These are phyloP conservation scores for Xylaria sp. DNA, from an alignment of 2,329 filamentous ascomycete species.

Conservation along the genomic window DNA sequence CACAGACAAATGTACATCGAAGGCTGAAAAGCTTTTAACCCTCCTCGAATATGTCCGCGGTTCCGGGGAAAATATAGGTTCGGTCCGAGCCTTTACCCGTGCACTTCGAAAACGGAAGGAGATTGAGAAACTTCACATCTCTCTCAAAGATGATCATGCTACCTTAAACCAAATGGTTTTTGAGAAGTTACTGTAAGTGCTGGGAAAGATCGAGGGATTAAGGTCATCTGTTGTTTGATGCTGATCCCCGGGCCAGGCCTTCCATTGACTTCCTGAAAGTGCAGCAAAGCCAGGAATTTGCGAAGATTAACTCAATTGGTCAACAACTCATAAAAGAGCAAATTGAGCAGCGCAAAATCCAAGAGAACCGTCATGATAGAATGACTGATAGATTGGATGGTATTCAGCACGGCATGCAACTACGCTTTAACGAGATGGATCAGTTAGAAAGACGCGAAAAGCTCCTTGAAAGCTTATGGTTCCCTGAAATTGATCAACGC, in stretches of 20 bases:
- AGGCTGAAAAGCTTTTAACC: conserved; percentile 19
- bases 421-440: not conserved
- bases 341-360: conserved; percentile 7
- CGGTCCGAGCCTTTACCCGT: not conserved
- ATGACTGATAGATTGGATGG: conserved; percentile 5
- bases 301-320: conserved; percentile 1
- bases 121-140: conserved; percentile 19
- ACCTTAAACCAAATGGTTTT: conserved; percentile 17
- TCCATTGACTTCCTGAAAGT: conserved; percentile 7
- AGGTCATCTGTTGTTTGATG: not conserved
- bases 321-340: conserved; percentile 14
- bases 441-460: conserved; percentile 2
- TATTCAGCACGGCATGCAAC: not conserved
- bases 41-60: conserved; percentile 27
- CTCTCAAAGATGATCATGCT: conserved; percentile 22
- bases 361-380: not conserved
- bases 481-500: conserved; percentile 29
- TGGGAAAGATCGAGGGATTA: too few species aligned
- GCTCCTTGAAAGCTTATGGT: conserved; percentile 23
- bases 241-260: conserved; percentile 9
- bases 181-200: conserved; percentile 20
- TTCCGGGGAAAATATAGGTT: not conserved
- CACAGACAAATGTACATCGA: conserved; percentile 16
- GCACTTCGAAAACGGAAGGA: not conserved
- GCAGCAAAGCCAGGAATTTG: conserved; percentile 23